These are phyloP conservation scores for Coprinopsis marcescibilis DNA, from an alignment of 768 basidiomycete species.

Conservation along the genomic window DNA sequence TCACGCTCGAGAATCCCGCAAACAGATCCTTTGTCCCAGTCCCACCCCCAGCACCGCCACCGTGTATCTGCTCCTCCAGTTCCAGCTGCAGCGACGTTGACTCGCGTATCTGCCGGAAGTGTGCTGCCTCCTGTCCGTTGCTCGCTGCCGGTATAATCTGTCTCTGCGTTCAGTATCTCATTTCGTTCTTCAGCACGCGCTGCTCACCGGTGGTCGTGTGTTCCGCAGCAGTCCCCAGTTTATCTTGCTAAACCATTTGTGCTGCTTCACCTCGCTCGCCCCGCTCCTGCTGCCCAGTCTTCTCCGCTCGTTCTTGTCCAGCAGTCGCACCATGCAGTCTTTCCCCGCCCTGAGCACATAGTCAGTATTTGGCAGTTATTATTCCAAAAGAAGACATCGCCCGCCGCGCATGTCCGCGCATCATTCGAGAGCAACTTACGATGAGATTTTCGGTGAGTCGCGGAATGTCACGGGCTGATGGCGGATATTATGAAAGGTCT, in stretches of 20 bases:
- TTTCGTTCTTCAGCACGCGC: slow-evolving; percentile 1
- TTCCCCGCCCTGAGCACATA: slow-evolving; percentile 65
- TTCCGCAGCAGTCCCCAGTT: slow-evolving; percentile 96
- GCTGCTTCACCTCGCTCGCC: slow-evolving; percentile 97
- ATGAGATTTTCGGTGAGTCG: slow-evolving; percentile 68
- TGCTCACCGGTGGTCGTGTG: slow-evolving; percentile 83
- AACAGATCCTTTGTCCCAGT: slow-evolving; percentile 58
- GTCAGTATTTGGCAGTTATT: slow-evolving; percentile 20
- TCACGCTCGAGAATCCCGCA: slow-evolving; percentile 86
- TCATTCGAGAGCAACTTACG: slow-evolving; percentile 23
- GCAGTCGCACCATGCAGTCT: slow-evolving; percentile 76
- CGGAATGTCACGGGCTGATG: slow-evolving; percentile 81
- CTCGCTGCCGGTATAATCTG: slow-evolving; percentile 80
- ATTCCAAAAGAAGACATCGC: slow-evolving; percentile 16
- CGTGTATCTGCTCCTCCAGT: slow-evolving; percentile 57
- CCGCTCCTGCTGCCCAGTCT: slow-evolving; percentile 89
- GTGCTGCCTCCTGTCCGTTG: slow-evolving; percentile 77
- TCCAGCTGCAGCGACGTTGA: slow-evolving; percentile 89
- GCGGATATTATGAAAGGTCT: slow-evolving; percentile 96
- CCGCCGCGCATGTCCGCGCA: slow-evolving; percentile 27
- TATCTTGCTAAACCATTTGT: slow-evolving; percentile 96
- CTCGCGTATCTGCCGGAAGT: slow-evolving; percentile 89
- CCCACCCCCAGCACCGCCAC: slow-evolving; percentile 25
- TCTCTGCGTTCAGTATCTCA: slow-evolving; percentile 2
- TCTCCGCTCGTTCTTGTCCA: slow-evolving; percentile 88